Base-by-base conservation (phyloP, 1,284 basidiomycete genomes). In the Phaffia rhodozyma region DNA sequence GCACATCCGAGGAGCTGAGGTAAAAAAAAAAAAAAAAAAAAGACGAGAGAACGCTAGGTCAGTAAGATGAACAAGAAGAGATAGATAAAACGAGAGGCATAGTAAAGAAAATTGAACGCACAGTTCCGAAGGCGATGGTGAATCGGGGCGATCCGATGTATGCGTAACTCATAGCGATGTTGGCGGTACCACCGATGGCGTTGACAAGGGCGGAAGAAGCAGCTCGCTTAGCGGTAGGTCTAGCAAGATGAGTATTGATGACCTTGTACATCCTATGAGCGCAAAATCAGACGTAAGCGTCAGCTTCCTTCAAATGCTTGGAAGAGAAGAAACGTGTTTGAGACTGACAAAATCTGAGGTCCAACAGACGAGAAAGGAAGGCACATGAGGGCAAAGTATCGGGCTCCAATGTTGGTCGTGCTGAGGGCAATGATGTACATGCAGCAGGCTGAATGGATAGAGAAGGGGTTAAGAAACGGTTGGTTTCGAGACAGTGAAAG, bases 381-480 rank as follows among this genome's bases (percentile, higher is more conserved):
- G 38, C 72, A 57, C 67, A 72, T 72, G 69, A 73, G 72, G 27
- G 72, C 72, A 38, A 71, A 66, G 68, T 74, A 74, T 29, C 71
- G 67, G 1, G 69, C 70, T 3, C 67, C 72, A 48, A 67, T 66
- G 60, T 69, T 72, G 60, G 62, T 63, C 1, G 73, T 73, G 0
- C 69, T 51, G 49, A 74, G 65, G 13, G 69, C 56, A 29, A 74
- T 70, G 38, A 72, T 63, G 62, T 74, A 72, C 47, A 57, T 62
- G 54, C 50, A 29, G 52, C 61, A 67, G 23, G 69, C 55, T 25
- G 20, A 18, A 53, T 51, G 50, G 50, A 13, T 5, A 34, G 32
- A 34, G 32, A 34, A 34, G 9, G 5, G 9, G 32, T 4, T 34
- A 13, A 4, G 16, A 3, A 51, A 6, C 20, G 6, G 20, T 53